Percentiles rank a stretch among this genome's conserved stretches.
These are phyloP conservation scores for Macadamia integrifolia DNA, from an alignment of 164 flowering plant genomes.

Conservation along the genomic window DNA sequence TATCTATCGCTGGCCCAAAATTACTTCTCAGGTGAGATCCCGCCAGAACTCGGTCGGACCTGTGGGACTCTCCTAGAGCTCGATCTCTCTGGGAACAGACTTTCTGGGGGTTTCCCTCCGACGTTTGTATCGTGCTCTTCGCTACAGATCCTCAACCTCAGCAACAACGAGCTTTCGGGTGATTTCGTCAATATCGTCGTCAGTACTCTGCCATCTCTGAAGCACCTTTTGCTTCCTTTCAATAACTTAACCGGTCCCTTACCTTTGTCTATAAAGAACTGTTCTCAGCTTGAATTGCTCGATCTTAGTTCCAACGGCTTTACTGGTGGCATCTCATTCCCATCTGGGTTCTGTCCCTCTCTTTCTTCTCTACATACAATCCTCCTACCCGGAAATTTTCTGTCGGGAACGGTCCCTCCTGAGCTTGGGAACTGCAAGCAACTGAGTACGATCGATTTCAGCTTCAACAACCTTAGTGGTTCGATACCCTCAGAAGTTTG, in stretches of 20 bases:
- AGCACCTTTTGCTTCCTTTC: constrained; percentile 42
- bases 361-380: constrained; percentile 34
- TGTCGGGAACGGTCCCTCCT: constrained; percentile 52
- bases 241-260: constrained; percentile 60
- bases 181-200: constrained; percentile 45
- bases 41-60: constrained; percentile 37
- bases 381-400: constrained; percentile 46
- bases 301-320: constrained; percentile 76
- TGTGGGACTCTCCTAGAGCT: constrained; percentile 49
- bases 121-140: constrained; percentile 44
- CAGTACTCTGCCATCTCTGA: constrained; percentile 40
- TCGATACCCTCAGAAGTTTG: constrained; percentile 58
- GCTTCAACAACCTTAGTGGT: constrained; percentile 62
- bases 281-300: constrained; percentile 47
- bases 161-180: constrained; percentile 57
- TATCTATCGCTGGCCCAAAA: constrained; percentile 46
- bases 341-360: constrained; percentile 52
- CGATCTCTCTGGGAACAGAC: constrained; percentile 56
- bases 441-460: constrained; percentile 56
- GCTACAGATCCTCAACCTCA: constrained; percentile 44
- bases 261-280: constrained; percentile 48
- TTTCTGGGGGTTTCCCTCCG: constrained; percentile 52
- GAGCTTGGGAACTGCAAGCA: constrained; percentile 59
- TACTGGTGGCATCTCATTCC: constrained; percentile 52
- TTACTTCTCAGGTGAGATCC: constrained; percentile 53